Percentiles rank a stretch among this genome's conserved stretches.
Conservation (phyloP, 352 stramenopile genomes). For the Pythium brassicae region DNA sequence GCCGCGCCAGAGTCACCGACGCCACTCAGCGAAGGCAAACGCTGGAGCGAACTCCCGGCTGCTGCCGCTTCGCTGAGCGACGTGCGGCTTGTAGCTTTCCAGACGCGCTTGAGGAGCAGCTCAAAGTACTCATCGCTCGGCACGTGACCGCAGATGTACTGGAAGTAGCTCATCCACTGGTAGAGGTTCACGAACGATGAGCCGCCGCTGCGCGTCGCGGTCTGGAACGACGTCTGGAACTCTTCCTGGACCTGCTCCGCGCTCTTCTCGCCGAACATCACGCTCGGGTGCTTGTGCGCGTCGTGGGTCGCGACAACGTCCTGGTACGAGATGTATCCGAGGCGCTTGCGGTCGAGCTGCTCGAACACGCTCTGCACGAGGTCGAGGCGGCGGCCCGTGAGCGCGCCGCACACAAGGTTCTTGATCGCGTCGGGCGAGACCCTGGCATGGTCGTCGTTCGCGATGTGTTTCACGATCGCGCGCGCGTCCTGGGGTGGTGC, state of each 20-base stretch:
- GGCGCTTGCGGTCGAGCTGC: slow-evolving; percentile 46
- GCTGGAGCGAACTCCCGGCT: not conserved
- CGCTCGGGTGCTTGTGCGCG: slow-evolving; percentile 44
- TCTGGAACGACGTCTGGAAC: slow-evolving; percentile 49
- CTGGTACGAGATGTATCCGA: slow-evolving; percentile 51
- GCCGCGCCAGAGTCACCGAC: slow-evolving; percentile 4
- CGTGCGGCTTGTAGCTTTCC: slow-evolving; percentile 39
- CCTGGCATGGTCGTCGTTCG: slow-evolving; percentile 28
- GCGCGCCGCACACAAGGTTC: slow-evolving; percentile 56
- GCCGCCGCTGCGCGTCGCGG: slow-evolving; percentile 17
- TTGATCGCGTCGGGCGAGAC: slow-evolving; percentile 47
- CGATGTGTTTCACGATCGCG: slow-evolving; percentile 36
- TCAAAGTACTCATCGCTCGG: slow-evolving; percentile 79
- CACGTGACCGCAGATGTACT: slow-evolving; percentile 60
- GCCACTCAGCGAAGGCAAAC: not conserved
- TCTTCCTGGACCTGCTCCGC: slow-evolving; percentile 48
- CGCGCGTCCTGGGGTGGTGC: slow-evolving; percentile 38
- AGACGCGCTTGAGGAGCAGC: slow-evolving; percentile 65
- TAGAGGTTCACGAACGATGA: slow-evolving; percentile 58
- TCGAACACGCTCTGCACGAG: slow-evolving; percentile 71
- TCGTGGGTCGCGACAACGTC: slow-evolving; percentile 54
- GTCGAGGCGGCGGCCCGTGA: slow-evolving; percentile 40
- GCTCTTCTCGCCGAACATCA: slow-evolving; percentile 71
- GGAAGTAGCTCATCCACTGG: slow-evolving; percentile 76
- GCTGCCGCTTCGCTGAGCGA: slow-evolving; percentile 33